Percentiles rank a stretch among this genome's conserved stretches.
Evolutionary conservation across 2,329 filamentous ascomycete species (phyloP).

Genomic region (Cytospora paraplurivora): DNA sequence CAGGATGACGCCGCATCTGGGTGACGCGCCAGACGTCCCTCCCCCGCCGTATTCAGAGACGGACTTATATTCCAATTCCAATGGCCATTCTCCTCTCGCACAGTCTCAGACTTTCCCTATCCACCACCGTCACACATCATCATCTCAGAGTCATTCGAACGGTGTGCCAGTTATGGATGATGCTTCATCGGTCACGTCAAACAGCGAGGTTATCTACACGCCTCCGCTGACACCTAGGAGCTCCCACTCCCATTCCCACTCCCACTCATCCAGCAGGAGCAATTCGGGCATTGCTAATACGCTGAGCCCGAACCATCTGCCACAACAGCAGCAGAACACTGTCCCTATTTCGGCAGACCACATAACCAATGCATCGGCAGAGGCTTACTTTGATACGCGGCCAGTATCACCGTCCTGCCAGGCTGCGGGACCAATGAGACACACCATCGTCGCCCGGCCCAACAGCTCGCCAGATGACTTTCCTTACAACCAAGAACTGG

Average conservation of each 20-base stretch:
- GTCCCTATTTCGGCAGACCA: constrained; percentile 33
- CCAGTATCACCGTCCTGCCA: constrained; percentile 32
- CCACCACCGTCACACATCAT: constrained; percentile 33
- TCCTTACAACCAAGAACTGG: constrained; percentile 45
- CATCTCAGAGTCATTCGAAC: constrained; percentile 36
- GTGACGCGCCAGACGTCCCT: constrained; percentile 43
- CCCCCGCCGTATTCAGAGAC: constrained; percentile 62
- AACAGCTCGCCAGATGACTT: constrained; percentile 46
- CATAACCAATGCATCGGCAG: constrained; percentile 38
- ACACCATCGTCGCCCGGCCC: constrained; percentile 41
- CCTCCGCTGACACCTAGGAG: constrained; percentile 52
- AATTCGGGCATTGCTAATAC: constrained; percentile 5
- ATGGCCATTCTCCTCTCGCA: constrained; percentile 29
- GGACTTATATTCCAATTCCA: constrained; percentile 54
- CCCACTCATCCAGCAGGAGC: constrained; percentile 10
- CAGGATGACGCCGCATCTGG: constrained; percentile 36
- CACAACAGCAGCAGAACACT: constrained; percentile 33
- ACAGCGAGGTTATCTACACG: constrained; percentile 52
- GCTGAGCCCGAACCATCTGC: constrained; percentile 14
- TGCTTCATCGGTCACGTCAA: constrained; percentile 44
- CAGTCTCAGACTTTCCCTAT: constrained; percentile 33
- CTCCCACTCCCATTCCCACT: constrained; percentile 30
- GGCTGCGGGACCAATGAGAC: constrained; percentile 32
- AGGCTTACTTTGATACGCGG: constrained; percentile 52
- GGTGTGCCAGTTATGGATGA: constrained; percentile 38